phyloP scores from a whole-genome alignment of 495 filamentous ascomycete genomes.

The Talaromyces stipitatus region DNA sequence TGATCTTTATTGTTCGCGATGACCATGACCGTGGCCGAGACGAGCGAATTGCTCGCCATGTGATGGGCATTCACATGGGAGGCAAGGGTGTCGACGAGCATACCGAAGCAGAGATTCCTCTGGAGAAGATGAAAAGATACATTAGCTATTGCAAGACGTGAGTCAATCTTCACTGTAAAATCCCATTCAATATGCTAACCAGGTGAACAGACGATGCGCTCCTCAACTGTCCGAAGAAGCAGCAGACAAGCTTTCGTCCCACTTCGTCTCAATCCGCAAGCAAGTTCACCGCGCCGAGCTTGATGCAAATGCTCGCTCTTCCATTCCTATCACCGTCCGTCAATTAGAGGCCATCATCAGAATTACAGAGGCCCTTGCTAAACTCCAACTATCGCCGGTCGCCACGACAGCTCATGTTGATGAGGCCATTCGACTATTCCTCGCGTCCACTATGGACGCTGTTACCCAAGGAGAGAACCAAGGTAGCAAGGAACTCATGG shows the following conservation, averaged over 20 bases:
- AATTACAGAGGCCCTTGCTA: slow-evolving; percentile 93
- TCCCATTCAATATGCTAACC: neutral
- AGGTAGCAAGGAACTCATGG: slow-evolving; percentile 79
- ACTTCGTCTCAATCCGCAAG: slow-evolving; percentile 93
- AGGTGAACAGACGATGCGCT: slow-evolving; percentile 63
- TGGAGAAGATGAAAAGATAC: slow-evolving; percentile 97
- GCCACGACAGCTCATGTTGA: slow-evolving; percentile 91
- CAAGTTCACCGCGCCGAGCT: slow-evolving; percentile 89
- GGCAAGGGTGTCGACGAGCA: slow-evolving; percentile 77
- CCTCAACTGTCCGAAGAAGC: slow-evolving; percentile 88
- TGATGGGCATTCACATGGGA: slow-evolving; percentile 97
- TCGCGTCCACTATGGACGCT: slow-evolving; percentile 96
- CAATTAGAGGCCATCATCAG: slow-evolving; percentile 96
- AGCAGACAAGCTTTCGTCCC: slow-evolving; percentile 90
- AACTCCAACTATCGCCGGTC: slow-evolving; percentile 74
- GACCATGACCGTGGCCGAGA: slow-evolving; percentile 86
- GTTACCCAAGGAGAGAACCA: slow-evolving; percentile 80
- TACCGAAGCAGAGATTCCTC: slow-evolving; percentile 74
- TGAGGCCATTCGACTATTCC: slow-evolving; percentile 94
- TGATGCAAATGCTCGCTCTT: slow-evolving; percentile 77
- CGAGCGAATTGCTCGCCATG: slow-evolving; percentile 90
- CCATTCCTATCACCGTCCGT: slow-evolving; percentile 95
- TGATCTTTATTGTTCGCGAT: slow-evolving; percentile 99
- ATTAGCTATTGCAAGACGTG: slow-evolving; percentile 96
- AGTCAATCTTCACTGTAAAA: slow-evolving; percentile 19